Base-by-base conservation (phyloP, 352 stramenopile species). In the Peronospora destructor region DNA sequence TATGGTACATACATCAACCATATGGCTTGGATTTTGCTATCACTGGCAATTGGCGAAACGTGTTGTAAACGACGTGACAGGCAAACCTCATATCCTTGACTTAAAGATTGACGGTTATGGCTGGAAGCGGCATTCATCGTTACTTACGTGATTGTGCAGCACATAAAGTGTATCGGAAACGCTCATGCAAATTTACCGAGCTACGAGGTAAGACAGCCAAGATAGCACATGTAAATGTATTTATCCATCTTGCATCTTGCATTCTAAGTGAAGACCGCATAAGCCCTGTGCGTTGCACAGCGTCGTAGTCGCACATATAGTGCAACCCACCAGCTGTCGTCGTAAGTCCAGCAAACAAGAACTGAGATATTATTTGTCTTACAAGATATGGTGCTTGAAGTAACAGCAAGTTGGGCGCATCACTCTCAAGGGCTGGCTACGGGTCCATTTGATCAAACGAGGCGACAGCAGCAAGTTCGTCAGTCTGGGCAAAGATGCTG, bases 11-110 rank as follows among this genome's bases (percentile, higher is more conserved):
- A n/a, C 4, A 6, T 35, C 23, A 41, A 37, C 11, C 13, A 11
- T 36, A 28, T 56, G 35, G 28, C 1, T 32, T 28, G 13, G 4
- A 38, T 12, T 50, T 23, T 12, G n/a, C 29, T 9, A n/a, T 13
- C 14, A 10, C 37, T 30, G 23, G 26, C 13, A 45, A 52, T 37
- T 53, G 45, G 45, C 33, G 53, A 58, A 58, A 61, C 45, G 45
- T 45, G 36, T 13, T 14, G 16, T 21, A 37, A 45, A 28, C 12
- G 45, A 34, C 36, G 30, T 56, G 34, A 61, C 39, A 39, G 45
- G 21, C 29, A 39, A 17, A 32, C 19, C 13, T 30, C 2, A 25
- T 39, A 40, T 40, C n/a, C 30, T 62, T 53, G 54, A 62, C 49
- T 19, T 4, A n/a, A 41, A 11, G 12, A 29, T 38, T 44, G 38